Evolutionary conservation across 2,329 filamentous ascomycete species (phyloP).

Genomic region (Epichloe gansuensis): DNA sequence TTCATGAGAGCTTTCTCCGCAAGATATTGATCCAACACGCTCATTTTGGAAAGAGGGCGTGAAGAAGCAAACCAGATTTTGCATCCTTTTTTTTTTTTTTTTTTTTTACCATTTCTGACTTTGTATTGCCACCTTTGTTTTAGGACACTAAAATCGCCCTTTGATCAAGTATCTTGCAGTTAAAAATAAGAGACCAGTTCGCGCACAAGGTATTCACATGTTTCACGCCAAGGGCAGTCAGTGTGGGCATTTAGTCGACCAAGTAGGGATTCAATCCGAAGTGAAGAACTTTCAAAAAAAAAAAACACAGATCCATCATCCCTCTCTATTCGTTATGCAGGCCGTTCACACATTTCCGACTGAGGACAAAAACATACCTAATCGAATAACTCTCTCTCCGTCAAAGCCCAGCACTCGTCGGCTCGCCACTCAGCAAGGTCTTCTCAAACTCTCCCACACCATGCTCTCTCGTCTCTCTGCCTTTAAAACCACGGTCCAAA

Average conservation of each 20-base stretch:
- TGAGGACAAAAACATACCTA: no score
- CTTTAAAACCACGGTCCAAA: constrained; percentile 62
- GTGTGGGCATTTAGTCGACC: neutral
- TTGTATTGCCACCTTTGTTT: neutral
- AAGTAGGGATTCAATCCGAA: neutral
- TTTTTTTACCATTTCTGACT: neutral
- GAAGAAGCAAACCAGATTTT: neutral
- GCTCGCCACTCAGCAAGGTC: neutral
- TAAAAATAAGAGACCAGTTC: neutral
- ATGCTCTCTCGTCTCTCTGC: constrained; percentile 20
- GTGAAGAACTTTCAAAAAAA: neutral
- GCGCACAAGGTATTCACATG: neutral
- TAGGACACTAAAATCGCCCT: no score
- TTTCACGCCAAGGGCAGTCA: neutral
- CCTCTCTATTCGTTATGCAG: neutral
- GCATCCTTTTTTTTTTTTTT: neutral
- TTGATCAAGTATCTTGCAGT: no score
- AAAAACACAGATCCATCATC: neutral
- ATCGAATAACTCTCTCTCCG: neutral
- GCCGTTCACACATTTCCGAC: no score
- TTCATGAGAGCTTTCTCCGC: constrained; percentile 8
- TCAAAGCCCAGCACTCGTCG: constrained; percentile 4
- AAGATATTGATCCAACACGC: constrained; percentile 2
- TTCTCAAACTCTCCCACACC: neutral
- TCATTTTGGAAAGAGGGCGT: neutral